A percentile compares a stretch with the other conserved stretches of the same genome.
These are phyloP conservation scores for Nepenthes gracilis DNA, from an alignment of 148 eudicot genomes.

Conservation along the genomic window DNA sequence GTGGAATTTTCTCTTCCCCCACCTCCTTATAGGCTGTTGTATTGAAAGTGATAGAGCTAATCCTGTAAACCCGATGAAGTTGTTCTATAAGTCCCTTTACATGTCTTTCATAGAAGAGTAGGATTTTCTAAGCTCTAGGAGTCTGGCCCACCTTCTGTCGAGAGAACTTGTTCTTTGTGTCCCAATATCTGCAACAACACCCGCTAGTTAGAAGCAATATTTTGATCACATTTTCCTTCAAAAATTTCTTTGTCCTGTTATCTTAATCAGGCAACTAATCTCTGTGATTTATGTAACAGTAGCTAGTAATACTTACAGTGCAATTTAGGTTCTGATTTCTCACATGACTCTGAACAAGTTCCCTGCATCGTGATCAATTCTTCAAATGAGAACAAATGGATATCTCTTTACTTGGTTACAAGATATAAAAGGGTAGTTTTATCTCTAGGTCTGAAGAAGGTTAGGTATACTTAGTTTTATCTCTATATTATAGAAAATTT, in stretches of 20 bases:
- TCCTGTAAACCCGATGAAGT: too few species aligned
- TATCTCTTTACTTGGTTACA: not conserved
- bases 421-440: too few species aligned
- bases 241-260: not conserved
- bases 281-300: not conserved
- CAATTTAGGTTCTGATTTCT: conserved; percentile 44
- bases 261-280: not conserved
- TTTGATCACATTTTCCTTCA: not conserved
- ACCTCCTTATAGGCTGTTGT: too few species aligned
- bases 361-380: conserved; percentile 30
- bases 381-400: not conserved
- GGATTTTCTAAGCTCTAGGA: conserved; percentile 34
- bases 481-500: too few species aligned
- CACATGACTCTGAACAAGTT: conserved; percentile 75
- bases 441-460: too few species aligned
- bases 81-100: too few species aligned
- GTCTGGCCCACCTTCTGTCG: conserved; percentile 59
- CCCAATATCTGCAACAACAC: conserved; percentile 42
- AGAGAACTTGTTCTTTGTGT: conserved; percentile 36
- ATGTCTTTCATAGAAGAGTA: not conserved
- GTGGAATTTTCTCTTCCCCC: too few species aligned
- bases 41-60: too few species aligned
- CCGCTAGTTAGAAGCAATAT: not conserved
- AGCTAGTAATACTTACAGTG: conserved; percentile 41
- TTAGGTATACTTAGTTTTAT: too few species aligned